Base-by-base conservation (phyloP, 352 stramenopile genomes). In the Phytophthora pinifolia region DNA sequence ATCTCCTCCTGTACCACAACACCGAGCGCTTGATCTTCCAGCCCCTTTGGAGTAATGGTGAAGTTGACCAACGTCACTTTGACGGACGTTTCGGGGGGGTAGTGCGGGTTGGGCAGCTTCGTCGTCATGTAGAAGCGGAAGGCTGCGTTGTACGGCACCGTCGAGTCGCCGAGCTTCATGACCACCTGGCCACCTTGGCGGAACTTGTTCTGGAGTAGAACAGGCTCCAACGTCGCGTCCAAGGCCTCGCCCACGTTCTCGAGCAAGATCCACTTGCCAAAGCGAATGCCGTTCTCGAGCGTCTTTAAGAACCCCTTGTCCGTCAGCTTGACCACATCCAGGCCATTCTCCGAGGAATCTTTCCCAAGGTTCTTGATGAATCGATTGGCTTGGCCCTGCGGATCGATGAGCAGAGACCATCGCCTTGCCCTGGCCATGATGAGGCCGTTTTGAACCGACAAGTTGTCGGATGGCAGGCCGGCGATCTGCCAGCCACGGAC, bases 91-190 rank as follows among this genome's bases (percentile, higher is more conserved):
- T 98, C 91, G 0, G 91, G 91, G 3, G 91, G 84, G 44, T 97
- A 98, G 62, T 98, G 91, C 8, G 91, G 91, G 53, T 98, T 98
- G 4, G 86, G 83, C 25, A 98, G 71, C 61, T 97, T 97, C 9
- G 91, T 97, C 2, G 91, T 98, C 79, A 98, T 96, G 67, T 94
- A 97, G 59, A 98, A 97, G 0, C 85, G 76, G 51, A 98, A 98
- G 1, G 70, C 67, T 13, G 79, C 51, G 62, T 97, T 96, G 72
- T 96, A 97, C 7, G 90, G 90, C 31, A 98, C 92, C 0, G 86
- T 97, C 10, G 82, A 80, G 49, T 98, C 91, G 1, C 91, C 91
- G 7, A 97, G 85, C 59, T 96, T 94, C 74, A 97, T 97, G 79
- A 98, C 97, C 14, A 96, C 59, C 51, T 96, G 92, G 0, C 88